Evolutionary conservation across 1,139 yeast species (phyloP), one percentile per base, ranked within the genome.

Genomic region (Blastobotrys petasosporus): DNA sequence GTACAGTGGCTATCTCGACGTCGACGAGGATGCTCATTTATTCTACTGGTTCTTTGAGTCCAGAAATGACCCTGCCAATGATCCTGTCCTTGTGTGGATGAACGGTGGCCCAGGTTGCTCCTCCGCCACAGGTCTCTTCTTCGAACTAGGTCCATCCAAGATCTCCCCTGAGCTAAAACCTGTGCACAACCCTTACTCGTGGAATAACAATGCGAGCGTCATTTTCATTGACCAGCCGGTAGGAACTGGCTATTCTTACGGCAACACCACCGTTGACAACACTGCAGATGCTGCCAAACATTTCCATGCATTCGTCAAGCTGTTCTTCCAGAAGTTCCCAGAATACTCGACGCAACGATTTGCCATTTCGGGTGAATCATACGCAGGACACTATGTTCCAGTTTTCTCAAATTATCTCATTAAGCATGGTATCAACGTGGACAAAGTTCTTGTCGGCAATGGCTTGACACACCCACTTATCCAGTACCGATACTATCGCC

Each of bases 301-400:
- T 63, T 95, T 88, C 32, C 87, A 87, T 58, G 94, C 95, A 1
- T 87, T 92, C 69, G 76, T 90, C 67, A 83, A 85, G 62, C 76
- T 90, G 63, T 90, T 90, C 73, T 90, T 84, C 75, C 77, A 85
- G 67, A 85, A 87, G 65, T 92, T 88, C 78, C 95, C 97, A 40
- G 80, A 90, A 68, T 86, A 83, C 70, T 68, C 75, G 45, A 68
- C 76, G 33, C 73, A 77, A 51, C 80, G 78, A 46, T 90, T 90
- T 83, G 97, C 88, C 69, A 88, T 90, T 68, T 94, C 97, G 39
- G 97, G 97, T 59, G 97, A 92, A 70, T 86, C 96, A 15, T 92
- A 90, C 64, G 97, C 95, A 48, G 97, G 97, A 54, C 97, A 90
- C 67, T 90, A 92, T 68, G 87, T 90, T 56, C 97, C 97, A 28